Conservation (phyloP, 2,329 filamentous ascomycete species). For the Arthrobotrys entomopaga region DNA sequence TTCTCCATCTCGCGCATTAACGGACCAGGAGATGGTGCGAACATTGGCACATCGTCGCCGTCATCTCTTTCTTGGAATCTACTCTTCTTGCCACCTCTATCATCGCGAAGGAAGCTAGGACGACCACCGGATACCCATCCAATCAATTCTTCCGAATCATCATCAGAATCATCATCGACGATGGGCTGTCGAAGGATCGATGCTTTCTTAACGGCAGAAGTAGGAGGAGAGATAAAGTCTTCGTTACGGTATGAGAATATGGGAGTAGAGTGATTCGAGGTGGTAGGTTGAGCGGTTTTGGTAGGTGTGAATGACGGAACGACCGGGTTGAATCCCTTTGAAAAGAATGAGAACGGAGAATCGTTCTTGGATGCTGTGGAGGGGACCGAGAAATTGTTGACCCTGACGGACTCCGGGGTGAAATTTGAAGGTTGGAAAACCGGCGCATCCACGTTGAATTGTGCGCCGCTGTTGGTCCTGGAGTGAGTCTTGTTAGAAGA, state of each 20-base stretch:
- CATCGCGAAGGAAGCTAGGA: conserved; percentile 63
- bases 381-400: conserved; percentile 46
- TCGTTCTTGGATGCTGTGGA: conserved; percentile 57
- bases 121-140: conserved; percentile 72
- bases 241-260: conserved; percentile 68
- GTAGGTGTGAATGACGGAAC: conserved; percentile 79
- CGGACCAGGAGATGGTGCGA: conserved; percentile 67
- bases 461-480: conserved; percentile 61
- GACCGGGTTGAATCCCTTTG: conserved; percentile 76
- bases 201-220: conserved; percentile 82
- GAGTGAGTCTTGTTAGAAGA: conserved; percentile 38
- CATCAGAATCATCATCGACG: conserved; percentile 64
- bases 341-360: conserved; percentile 75
- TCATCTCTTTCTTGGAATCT: conserved; percentile 73
- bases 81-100: conserved; percentile 70
- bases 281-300: conserved; percentile 63
- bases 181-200: conserved; percentile 76
- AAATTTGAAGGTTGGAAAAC: conserved; percentile 72
- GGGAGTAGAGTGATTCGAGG: conserved; percentile 68
- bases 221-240: conserved; percentile 72
- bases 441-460: conserved; percentile 76
- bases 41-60: conserved; percentile 78
- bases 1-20: conserved; percentile 55
- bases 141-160: conserved; percentile 54
- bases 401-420: conserved; percentile 37